Conservation (phyloP, 495 filamentous ascomycete species). For the Podospora sp. region DNA sequence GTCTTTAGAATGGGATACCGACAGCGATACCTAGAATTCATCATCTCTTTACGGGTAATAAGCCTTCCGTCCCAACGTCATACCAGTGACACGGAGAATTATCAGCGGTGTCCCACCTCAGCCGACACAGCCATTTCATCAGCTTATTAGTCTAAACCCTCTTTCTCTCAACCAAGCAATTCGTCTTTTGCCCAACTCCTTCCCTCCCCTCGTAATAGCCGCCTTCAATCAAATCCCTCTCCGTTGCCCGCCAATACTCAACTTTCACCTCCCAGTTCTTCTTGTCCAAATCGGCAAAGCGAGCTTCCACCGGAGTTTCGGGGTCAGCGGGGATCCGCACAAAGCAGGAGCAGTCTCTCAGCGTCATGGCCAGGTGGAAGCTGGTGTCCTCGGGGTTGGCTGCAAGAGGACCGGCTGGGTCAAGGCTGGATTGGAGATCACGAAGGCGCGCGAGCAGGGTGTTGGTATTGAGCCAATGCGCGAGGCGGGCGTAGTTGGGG, state of each 20-base stretch:
- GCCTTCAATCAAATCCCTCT: conserved; percentile 62
- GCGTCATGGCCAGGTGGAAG: conserved; percentile 72
- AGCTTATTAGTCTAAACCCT: too few species aligned
- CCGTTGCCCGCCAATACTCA: conserved; percentile 70
- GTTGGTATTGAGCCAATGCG: conserved; percentile 34
- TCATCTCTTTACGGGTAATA: neutral
- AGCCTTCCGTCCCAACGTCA: neutral
- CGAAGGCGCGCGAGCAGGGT: conserved; percentile 50
- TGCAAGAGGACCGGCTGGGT: conserved; percentile 48
- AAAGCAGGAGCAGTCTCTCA: conserved; percentile 86
- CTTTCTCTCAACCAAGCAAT: conserved; percentile 28
- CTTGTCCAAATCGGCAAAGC: conserved; percentile 84
- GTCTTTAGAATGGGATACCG: neutral
- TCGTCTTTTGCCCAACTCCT: conserved; percentile 28
- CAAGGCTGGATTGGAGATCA: conserved; percentile 52
- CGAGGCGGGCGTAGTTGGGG: conserved; percentile 20
- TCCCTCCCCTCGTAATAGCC: conserved; percentile 74
- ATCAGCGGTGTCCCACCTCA: too few species aligned
- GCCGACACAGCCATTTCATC: too few species aligned
- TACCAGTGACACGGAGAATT: neutral
- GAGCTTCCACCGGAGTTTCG: conserved; percentile 59
- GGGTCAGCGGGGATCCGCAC: conserved; percentile 57
- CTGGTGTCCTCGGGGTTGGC: conserved; percentile 33
- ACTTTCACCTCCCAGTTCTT: conserved; percentile 75
- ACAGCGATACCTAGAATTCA: neutral